Base-by-base conservation (phyloP, 257 asterid species). In the Capsicum baccatum region DNA sequence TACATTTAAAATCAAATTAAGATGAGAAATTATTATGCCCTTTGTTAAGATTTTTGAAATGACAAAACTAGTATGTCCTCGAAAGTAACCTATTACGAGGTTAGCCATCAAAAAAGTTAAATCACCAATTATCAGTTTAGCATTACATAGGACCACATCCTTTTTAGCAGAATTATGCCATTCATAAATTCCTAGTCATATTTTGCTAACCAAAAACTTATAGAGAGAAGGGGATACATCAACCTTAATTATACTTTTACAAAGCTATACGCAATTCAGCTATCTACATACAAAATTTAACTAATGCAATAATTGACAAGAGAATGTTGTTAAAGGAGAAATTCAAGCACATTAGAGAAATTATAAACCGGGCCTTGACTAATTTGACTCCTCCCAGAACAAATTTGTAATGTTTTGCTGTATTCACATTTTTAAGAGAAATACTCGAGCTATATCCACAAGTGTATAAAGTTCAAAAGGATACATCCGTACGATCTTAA, bases 191-290 rank as follows among this genome's bases (percentile, higher is more conserved):
- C 79, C 79, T 70, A 17, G 35, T 44, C 35, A 44, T 71, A 71
- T n/a, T 39, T 47, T 73, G 80, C 59, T 73, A 73, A 73, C n/a
- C 80, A 73, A 48, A 47, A 48, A 73, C 42, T 3, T 37, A 67
- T 1, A 50, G 15, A 44, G 57, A 71, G 57, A 71, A 19, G 17
- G 16, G 26, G 0, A 71, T 71, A 21, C 47, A 47, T 71, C n/a
- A n/a, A 67, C 48, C 48, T 67, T 35, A 68, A 4, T 68, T 69
- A 69, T 54, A 55, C 9, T 57, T 71, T 10, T 17, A 44, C 79
- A 71, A 71, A 70, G n/a, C 11, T 9, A 10, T 71, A 71, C n/a
- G 79, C 57, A 71, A 71, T 47, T 71, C 79, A 71, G 44, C 58
- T 71, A 44, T 71, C 15, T 47, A 71, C 58, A 10, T 70, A 44